Evolutionary conservation across 2,329 filamentous ascomycete species (phyloP).

Genomic region (Ophiosphaerella korrae): DNA sequence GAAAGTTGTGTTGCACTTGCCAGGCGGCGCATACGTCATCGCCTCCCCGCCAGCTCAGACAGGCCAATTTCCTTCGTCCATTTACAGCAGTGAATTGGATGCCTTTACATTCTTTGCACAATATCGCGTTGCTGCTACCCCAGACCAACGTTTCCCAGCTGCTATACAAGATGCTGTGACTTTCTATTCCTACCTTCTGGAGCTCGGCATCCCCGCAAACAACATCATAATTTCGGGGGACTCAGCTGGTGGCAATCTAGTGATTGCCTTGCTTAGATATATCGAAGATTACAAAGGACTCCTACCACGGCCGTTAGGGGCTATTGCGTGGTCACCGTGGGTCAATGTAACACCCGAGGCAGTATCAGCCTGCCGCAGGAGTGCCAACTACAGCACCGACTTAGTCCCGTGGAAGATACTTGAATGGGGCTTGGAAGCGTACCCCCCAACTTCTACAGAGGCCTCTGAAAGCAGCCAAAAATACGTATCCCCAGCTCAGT

Average conservation of each 20-base stretch:
- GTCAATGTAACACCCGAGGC: background rate
- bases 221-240: constrained; percentile 18
- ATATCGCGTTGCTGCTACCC: background rate
- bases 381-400: background rate
- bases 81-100: background rate
- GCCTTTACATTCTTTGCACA: background rate
- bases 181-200: background rate
- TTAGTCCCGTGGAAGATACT: background rate
- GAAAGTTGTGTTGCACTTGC: background rate
- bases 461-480: background rate
- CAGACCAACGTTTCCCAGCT: background rate
- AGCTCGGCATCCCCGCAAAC: background rate
- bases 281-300: background rate
- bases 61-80: background rate
- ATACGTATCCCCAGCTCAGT: background rate
- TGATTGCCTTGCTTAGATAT: constrained; percentile 6
- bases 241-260: constrained; percentile 27
- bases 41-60: background rate
- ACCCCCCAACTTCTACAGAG: background rate
- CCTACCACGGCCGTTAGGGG: background rate
- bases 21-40: background rate
- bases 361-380: background rate
- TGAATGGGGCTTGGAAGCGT: background rate
- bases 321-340: background rate
- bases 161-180: background rate